phyloP scores from a whole-genome alignment of 495 filamentous ascomycete species.

The Penicillium cataractarum region DNA sequence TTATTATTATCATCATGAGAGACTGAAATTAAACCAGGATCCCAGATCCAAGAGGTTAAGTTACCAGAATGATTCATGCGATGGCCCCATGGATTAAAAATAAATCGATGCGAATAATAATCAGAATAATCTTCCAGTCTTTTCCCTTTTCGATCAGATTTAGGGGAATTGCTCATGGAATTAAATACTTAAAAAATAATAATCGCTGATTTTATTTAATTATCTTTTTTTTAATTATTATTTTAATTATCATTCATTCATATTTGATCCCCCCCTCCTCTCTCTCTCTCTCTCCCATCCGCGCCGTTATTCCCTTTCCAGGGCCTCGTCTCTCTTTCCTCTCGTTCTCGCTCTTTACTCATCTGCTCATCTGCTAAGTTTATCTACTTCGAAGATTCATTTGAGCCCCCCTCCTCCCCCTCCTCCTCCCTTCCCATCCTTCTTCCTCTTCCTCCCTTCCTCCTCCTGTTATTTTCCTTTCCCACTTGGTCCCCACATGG shows the following conservation, averaged over 20 bases:
- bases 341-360: slow-evolving; percentile 20
- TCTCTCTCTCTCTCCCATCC: slow-evolving; percentile 27
- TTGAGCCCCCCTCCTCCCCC: slow-evolving; percentile 15
- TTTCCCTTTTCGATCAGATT: not conserved
- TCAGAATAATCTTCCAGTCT: not conserved
- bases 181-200: not conserved
- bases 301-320: slow-evolving; percentile 33
- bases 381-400: not conserved
- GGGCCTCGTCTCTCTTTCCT: not conserved
- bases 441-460: not conserved
- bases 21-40: no score
- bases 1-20: no score
- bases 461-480: slow-evolving; percentile 9
- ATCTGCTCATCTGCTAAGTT: slow-evolving; percentile 2
- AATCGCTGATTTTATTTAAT: no score
- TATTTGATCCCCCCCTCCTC: slow-evolving; percentile 4
- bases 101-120: slow-evolving; percentile 1
- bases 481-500: not conserved
- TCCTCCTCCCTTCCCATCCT: slow-evolving; percentile 6
- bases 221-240: not conserved
- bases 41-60: no score
- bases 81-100: slow-evolving; percentile 6
- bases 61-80: slow-evolving; percentile 13
- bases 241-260: not conserved
- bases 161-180: not conserved